A percentile compares a stretch with the other conserved stretches of the same genome.
Evolutionary conservation across 306 rosid genomes (phyloP).

Genomic region (Erythrophleum fordii): DNA sequence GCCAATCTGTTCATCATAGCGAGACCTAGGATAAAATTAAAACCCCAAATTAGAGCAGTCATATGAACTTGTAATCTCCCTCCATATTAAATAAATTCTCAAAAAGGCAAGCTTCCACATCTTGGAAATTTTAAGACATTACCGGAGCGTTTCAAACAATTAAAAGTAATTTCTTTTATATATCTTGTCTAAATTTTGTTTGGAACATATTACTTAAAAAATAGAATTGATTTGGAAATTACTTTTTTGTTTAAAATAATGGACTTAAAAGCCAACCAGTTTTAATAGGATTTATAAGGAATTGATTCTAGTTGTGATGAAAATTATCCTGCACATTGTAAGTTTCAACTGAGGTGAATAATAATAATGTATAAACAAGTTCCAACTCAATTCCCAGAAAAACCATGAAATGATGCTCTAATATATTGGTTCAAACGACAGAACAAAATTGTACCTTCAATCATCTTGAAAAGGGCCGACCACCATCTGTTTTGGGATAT

Average conservation of each 20-base stretch:
- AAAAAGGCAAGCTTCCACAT: background rate
- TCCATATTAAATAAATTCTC: background rate
- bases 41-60: conserved; percentile 22
- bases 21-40: conserved; percentile 59
- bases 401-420: background rate
- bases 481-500: conserved; percentile 73
- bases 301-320: no score
- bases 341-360: no score
- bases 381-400: background rate
- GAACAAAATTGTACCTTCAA: conserved; percentile 70
- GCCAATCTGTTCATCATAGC: conserved; percentile 79
- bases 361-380: no score
- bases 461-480: conserved; percentile 83
- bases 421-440: background rate
- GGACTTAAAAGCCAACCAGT: background rate
- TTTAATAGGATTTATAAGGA: no score
- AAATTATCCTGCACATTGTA: no score
- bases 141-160: background rate
- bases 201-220: background rate
- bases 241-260: background rate
- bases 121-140: background rate
- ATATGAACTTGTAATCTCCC: conserved; percentile 8
- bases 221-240: background rate
- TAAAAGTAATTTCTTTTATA: background rate
- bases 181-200: background rate